phyloP scores from a whole-genome alignment of 768 basidiomycete genomes.

The Lactarius sp. region DNA sequence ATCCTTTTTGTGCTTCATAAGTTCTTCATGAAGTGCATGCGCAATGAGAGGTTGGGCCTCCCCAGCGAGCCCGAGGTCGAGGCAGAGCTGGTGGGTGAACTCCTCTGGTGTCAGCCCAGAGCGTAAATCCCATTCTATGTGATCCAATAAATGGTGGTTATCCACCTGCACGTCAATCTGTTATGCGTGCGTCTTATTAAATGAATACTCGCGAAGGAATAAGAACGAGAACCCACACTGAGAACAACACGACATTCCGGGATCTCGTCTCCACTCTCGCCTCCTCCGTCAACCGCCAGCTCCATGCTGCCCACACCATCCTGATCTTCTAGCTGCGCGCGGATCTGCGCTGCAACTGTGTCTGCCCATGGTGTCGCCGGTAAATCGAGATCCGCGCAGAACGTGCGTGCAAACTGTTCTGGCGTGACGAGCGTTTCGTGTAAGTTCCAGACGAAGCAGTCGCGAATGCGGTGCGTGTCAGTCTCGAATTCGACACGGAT shows the following conservation, averaged over 20 bases:
- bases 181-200: slow-evolving; percentile 2
- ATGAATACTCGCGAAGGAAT: not conserved
- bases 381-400: slow-evolving; percentile 86
- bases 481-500: slow-evolving; percentile 95
- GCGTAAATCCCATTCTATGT: slow-evolving; percentile 98
- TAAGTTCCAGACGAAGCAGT: slow-evolving; percentile 95
- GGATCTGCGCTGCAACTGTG: slow-evolving; percentile 80
- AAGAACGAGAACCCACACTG: slow-evolving; percentile 47
- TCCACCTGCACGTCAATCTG: slow-evolving; percentile 98
- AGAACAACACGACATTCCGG: slow-evolving; percentile 80
- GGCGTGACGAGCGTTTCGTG: slow-evolving; percentile 85
- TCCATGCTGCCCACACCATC: slow-evolving; percentile 79
- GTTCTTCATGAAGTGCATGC: slow-evolving; percentile 92
- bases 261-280: slow-evolving; percentile 44
- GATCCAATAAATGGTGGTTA: slow-evolving; percentile 85
- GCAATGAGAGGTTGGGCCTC: slow-evolving; percentile 87
- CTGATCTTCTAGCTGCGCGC: slow-evolving; percentile 87
- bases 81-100: slow-evolving; percentile 74
- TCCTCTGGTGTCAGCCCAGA: slow-evolving; percentile 85
- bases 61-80: slow-evolving; percentile 82
- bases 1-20: slow-evolving; percentile 60
- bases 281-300: slow-evolving; percentile 53
- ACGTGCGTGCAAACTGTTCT: slow-evolving; percentile 76
- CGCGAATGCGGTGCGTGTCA: slow-evolving; percentile 85
- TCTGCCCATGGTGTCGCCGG: slow-evolving; percentile 62